Percentiles rank a stretch among this genome's conserved stretches.
phyloP scores from a whole-genome alignment of 305 asterid species.

The Rubia balearica region DNA sequence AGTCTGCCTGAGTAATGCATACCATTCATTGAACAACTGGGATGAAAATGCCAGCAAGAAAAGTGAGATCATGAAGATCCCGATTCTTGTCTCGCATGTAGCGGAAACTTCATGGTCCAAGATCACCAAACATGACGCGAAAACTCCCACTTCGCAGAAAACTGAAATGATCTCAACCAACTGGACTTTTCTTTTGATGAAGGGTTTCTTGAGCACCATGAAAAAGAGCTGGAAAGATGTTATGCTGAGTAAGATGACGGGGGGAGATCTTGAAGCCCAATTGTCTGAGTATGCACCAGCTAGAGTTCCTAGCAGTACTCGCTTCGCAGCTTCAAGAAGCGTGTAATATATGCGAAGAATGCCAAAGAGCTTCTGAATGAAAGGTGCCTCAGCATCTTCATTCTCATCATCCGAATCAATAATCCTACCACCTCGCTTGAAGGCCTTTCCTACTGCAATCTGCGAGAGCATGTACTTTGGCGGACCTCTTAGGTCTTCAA shows the following conservation, averaged over 20 bases:
- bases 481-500: conserved; percentile 93
- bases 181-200: conserved; percentile 78
- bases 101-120: conserved; percentile 36
- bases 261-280: conserved; percentile 51
- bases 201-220: conserved; percentile 90
- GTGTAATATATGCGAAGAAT: conserved; percentile 84
- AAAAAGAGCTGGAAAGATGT: conserved; percentile 79
- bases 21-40: conserved; percentile 55
- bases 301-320: conserved; percentile 54
- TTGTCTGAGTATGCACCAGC: conserved; percentile 54
- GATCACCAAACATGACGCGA: conserved; percentile 45
- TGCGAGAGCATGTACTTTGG: conserved; percentile 96
- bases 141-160: conserved; percentile 45
- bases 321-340: conserved; percentile 47
- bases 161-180: conserved; percentile 77
- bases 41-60: conserved; percentile 42
- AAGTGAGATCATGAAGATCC: conserved; percentile 52
- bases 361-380: conserved; percentile 74
- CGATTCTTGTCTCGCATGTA: conserved; percentile 42
- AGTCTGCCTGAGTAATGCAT: conserved; percentile 51
- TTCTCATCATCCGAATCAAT: conserved; percentile 86
- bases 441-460: conserved; percentile 41
- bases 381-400: conserved; percentile 91
- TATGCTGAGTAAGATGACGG: conserved; percentile 43
- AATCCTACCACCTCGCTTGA: conserved; percentile 42